These are phyloP conservation scores for Rhizopogon vulgaris DNA, from an alignment of 768 basidiomycete species.

Conservation along the genomic window DNA sequence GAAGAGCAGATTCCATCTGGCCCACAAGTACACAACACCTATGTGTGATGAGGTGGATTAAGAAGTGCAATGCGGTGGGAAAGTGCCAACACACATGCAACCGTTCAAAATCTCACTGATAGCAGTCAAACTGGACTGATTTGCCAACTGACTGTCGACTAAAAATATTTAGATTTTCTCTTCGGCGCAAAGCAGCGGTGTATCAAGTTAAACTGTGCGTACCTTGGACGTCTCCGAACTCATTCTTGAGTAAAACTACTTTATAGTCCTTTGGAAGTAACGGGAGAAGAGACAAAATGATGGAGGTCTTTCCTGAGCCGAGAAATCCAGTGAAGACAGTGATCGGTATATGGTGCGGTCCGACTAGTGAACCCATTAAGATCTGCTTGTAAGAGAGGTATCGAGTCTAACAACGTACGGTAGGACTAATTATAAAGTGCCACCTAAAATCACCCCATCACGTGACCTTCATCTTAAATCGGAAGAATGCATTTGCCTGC, in stretches of 20 bases:
- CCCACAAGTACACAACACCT: slow-evolving; percentile 95
- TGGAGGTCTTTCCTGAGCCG: slow-evolving; percentile 73
- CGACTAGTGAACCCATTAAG: background rate
- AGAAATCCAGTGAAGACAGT: slow-evolving; percentile 96
- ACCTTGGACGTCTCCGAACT: slow-evolving; percentile 94
- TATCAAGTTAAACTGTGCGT: slow-evolving; percentile 3
- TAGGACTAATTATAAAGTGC: no score
- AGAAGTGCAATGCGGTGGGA: background rate
- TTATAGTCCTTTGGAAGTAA: slow-evolving; percentile 82
- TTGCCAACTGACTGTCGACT: slow-evolving; percentile 91
- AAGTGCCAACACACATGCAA: slow-evolving; percentile 60
- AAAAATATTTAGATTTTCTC: background rate
- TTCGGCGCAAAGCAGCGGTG: background rate
- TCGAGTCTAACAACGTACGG: no score
- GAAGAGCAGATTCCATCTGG: slow-evolving; percentile 84
- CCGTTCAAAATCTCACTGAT: slow-evolving; percentile 94
- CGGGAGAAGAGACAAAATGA: slow-evolving; percentile 79
- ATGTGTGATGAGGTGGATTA: background rate
- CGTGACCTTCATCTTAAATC: no score
- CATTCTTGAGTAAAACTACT: slow-evolving; percentile 90
- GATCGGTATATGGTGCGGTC: slow-evolving; percentile 53
- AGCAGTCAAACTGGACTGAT: slow-evolving; percentile 75
- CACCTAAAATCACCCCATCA: background rate
- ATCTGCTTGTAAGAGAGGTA: background rate
- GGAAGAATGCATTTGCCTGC: no score